Evolutionary conservation across 2,329 filamentous ascomycete genomes (phyloP).

Genomic region (Pseudopyrenochaeta lycopersici): DNA sequence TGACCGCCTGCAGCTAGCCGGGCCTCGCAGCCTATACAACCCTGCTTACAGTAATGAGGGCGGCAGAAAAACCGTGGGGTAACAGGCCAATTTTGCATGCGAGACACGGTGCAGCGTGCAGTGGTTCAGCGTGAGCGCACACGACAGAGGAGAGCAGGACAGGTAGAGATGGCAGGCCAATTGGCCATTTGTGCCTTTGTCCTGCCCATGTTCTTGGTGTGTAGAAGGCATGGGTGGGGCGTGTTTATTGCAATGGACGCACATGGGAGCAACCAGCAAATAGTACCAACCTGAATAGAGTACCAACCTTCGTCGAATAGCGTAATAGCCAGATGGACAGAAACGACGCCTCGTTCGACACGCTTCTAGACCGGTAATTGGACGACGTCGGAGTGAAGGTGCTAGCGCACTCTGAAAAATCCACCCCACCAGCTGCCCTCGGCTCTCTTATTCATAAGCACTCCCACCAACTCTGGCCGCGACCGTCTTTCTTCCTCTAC

Average conservation of each 20-base stretch:
- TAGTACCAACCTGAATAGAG: no score
- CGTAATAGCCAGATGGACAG: slow-evolving; percentile 26
- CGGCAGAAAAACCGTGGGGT: slow-evolving; percentile 50
- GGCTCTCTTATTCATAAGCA: slow-evolving; percentile 47
- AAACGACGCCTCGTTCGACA: slow-evolving; percentile 32
- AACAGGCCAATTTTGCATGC: slow-evolving; percentile 42
- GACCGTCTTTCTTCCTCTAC: slow-evolving; percentile 18
- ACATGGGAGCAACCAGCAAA: no score
- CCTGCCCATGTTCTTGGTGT: no score
- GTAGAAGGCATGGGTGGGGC: no score
- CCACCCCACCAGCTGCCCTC: slow-evolving; percentile 43
- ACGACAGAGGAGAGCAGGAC: slow-evolving; percentile 21
- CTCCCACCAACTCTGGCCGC: slow-evolving; percentile 33
- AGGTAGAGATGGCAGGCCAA: no score
- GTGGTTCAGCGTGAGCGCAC: slow-evolving; percentile 27
- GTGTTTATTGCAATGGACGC: no score
- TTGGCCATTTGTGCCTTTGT: slow-evolving; percentile 7
- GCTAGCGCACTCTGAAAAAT: slow-evolving; percentile 46
- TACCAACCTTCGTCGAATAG: slow-evolving; percentile 29
- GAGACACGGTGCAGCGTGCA: slow-evolving; percentile 32
- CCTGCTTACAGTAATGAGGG: slow-evolving; percentile 33
- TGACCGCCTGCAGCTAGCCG: slow-evolving; percentile 33
- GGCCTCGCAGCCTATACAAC: slow-evolving; percentile 23
- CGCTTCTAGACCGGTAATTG: slow-evolving; percentile 42
- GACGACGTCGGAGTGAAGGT: slow-evolving; percentile 39